Base-by-base conservation (phyloP, 495 filamentous ascomycete genomes). In the Xylaria cubensis region DNA sequence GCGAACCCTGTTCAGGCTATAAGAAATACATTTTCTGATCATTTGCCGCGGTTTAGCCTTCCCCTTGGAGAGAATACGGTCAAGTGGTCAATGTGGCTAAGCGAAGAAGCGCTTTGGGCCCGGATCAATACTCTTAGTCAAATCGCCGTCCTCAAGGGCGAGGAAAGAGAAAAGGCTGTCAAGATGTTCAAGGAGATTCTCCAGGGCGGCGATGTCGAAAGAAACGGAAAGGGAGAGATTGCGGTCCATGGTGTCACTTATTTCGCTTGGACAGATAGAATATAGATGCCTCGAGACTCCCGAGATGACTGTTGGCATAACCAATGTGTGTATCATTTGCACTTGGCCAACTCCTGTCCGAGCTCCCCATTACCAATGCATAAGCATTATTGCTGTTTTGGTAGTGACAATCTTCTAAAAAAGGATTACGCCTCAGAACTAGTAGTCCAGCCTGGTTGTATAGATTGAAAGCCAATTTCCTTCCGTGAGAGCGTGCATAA, bases 111-210 rank as follows among this genome's bases (percentile, higher is more conserved):
- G 55, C 72, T 92, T 62, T 90, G 87, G 86, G 80, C 82, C 53
- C 78, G 89, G 66, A 83, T 88, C 59, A 84, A 78, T 26, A 92
- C 89, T 15, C 77, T 91, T 36, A 91, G 87, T 63, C 89, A 91
- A 66, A 86, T 92, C 67, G 86, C 86, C 5, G 83, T 88, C 50
- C 73, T 90, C 32, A 75, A 85, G 59, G 87, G 79, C 3, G 80
- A 84, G 68, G 82, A 85, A 48, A 82, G 84, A 67, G 84, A 82
- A 72, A 84, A 87, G 71, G 81, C 84, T 48, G 74, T 78, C 67
- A 78, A 74, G 41, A 64, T 76, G 55, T 83, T 89, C 53, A 80
- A 84, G 58, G 80, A 83, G 62, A 78, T 81, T 7, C 73, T 89
- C 62, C 77, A 79, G 34, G 77, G 74, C 3, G 69, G 77, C 8